Base-by-base conservation (phyloP, 352 stramenopile genomes). In the Pythium phragmitis region DNA sequence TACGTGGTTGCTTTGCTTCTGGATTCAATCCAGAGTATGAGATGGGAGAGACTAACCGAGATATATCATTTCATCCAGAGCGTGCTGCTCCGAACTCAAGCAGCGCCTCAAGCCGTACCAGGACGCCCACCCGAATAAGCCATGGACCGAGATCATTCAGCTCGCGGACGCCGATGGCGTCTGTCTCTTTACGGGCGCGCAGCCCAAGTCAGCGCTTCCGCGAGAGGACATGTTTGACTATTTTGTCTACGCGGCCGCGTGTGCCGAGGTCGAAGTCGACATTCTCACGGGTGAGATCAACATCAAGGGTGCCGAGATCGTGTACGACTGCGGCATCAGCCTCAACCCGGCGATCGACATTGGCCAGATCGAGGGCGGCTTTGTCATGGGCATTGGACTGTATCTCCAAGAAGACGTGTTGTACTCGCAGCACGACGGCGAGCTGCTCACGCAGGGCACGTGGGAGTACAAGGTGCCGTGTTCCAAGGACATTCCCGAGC, bases 291-390 rank as follows among this genome's bases (percentile, higher is more conserved):
- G 80, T n/a, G 74, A 85, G 53, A 66, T 84, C 49, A 71, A 77
- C 48, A 61, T 87, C 8, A 28, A 70, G 13, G 62, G 63, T 23
- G 65, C 65, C 11, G 70, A 83, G 57, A 57, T 89, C 36, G 62
- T 81, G 41, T 84, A 87, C 67, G 80, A 89, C 63, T 82, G 74
- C 50, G 82, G 65, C n/a, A 69, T 70, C 48, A 77, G 57, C 36
- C 60, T 87, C 17, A 89, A 89, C 48, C 69, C 80, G 8, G 60
- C 60, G 11, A 70, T 82, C 33, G 80, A 89, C 51, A 78, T 89
- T 61, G 80, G 80, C 12, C 80, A 89, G 54, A 86, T 89, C 58
- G 80, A 89, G 65, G 80, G 80, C 34, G 80, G 59, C 1, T 81
- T 85, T 36, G 63, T 87, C 45, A 85, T 85, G 75, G 75, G 74